phyloP scores from a whole-genome alignment of 2,329 filamentous ascomycete species.

The Fusarium scirpi region DNA sequence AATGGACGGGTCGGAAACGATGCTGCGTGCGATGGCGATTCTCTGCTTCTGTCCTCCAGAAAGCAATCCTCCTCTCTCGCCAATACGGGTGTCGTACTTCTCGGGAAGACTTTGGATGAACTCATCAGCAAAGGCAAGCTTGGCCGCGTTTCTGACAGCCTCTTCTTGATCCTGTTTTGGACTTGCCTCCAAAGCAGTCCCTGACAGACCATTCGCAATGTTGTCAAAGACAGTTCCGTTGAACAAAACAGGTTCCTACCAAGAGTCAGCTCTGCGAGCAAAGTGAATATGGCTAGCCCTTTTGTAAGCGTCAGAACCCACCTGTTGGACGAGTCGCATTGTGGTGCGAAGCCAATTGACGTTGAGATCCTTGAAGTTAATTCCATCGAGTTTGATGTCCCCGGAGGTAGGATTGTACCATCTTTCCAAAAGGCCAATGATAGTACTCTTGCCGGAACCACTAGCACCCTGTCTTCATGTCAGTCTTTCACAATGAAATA shows the following conservation, averaged over 20 bases:
- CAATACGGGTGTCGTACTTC: slow-evolving; percentile 66
- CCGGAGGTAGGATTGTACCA: slow-evolving; percentile 52
- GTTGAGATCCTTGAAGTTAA: slow-evolving; percentile 46
- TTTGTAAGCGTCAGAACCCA: background rate
- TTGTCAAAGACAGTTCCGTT: slow-evolving; percentile 62
- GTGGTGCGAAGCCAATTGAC: slow-evolving; percentile 53
- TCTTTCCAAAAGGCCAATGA: slow-evolving; percentile 53
- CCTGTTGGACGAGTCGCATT: slow-evolving; percentile 50
- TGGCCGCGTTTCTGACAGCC: slow-evolving; percentile 59
- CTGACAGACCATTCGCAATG: slow-evolving; percentile 60
- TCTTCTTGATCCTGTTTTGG: slow-evolving; percentile 55
- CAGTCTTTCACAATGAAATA: background rate
- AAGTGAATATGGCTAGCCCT: background rate
- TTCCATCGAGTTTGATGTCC: slow-evolving; percentile 51
- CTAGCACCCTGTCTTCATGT: slow-evolving; percentile 26
- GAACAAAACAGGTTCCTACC: slow-evolving; percentile 54
- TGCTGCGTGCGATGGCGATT: slow-evolving; percentile 67
- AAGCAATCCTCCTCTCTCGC: slow-evolving; percentile 70
- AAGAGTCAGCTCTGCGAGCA: background rate
- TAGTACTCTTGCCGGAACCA: slow-evolving; percentile 54
- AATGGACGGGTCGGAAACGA: slow-evolving; percentile 60
- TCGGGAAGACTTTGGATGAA: slow-evolving; percentile 61
- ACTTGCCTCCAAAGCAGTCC: slow-evolving; percentile 43
- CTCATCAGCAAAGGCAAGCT: slow-evolving; percentile 61
- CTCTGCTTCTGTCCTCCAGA: slow-evolving; percentile 76